Conservation (phyloP, 75 land plant genomes). For the Picea glauca region DNA sequence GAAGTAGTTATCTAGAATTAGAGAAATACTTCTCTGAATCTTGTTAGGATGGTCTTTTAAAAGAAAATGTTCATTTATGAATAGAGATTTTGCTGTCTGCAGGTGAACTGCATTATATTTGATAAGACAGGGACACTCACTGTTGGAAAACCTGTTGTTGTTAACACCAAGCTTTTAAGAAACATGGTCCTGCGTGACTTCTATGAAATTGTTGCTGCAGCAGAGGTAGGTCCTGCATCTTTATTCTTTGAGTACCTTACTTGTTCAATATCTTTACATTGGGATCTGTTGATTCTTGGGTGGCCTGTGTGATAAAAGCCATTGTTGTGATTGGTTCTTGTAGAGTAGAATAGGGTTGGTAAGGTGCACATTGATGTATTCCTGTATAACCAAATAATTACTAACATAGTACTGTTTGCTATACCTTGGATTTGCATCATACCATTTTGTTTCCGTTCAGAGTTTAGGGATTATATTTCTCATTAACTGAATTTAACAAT, state of each 20-base stretch:
- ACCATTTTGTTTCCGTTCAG: neutral
- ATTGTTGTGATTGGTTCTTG: neutral
- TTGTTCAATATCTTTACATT: neutral
- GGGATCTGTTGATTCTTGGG: neutral
- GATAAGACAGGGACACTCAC: conserved; percentile 98
- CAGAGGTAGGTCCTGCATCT: conserved; percentile 54
- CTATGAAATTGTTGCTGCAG: conserved; percentile 59
- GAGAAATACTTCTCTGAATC: neutral
- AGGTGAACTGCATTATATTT: conserved; percentile 84
- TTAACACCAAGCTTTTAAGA: conserved; percentile 54
- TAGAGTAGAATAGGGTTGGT: neutral
- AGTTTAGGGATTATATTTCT: neutral
- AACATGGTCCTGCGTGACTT: conserved; percentile 56
- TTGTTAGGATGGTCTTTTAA: neutral
- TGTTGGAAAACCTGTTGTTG: conserved; percentile 78
- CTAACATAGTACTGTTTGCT: neutral
- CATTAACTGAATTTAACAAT: neutral
- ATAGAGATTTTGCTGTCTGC: conserved; percentile 1
- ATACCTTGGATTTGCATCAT: neutral
- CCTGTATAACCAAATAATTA: neutral
- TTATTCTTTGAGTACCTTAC: neutral
- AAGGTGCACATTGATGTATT: neutral
- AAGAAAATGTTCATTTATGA: neutral
- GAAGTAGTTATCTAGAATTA: neutral
- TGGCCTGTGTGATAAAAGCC: neutral